These are phyloP conservation scores for Novymonas esmeraldas DNA, from an alignment of 208 protist species.

Conservation along the genomic window DNA sequence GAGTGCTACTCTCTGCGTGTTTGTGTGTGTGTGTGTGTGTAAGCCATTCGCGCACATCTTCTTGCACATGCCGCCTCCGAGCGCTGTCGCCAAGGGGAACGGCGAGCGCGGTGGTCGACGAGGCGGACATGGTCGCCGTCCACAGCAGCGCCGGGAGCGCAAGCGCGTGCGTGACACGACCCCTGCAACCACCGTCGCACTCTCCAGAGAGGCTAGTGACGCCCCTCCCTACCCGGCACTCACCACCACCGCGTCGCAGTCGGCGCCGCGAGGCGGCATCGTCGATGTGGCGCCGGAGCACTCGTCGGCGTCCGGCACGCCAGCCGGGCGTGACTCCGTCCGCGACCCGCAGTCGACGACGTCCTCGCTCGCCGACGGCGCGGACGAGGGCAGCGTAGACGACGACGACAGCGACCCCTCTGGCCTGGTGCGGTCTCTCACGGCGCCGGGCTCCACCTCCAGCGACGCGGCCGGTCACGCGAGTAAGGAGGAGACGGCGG, in stretches of 20 bases:
- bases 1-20: neutral
- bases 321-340: constrained; percentile 18
- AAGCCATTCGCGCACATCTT: too few relatives aligned
- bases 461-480: constrained; percentile 12
- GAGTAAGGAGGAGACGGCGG: constrained; percentile 14
- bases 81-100: neutral
- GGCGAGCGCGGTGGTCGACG: neutral
- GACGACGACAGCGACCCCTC: constrained; percentile 5
- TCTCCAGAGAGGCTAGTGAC: neutral
- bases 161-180: constrained; percentile 13
- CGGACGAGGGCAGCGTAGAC: neutral
- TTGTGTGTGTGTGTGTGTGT: constrained; percentile 17
- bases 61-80: constrained; percentile 6
- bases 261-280: neutral
- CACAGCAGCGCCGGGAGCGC: neutral
- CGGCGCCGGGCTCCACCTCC: neutral
- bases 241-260: constrained; percentile 1
- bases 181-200: neutral
- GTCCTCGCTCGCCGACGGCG: constrained; percentile 4
- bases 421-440: constrained; percentile 19
- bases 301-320: constrained; percentile 15
- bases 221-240: neutral
- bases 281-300: constrained; percentile 1
- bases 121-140: neutral
- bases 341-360: constrained; percentile 18